These are phyloP conservation scores for Alternaria viburni DNA, from an alignment of 2,329 filamentous ascomycete genomes.

Conservation along the genomic window DNA sequence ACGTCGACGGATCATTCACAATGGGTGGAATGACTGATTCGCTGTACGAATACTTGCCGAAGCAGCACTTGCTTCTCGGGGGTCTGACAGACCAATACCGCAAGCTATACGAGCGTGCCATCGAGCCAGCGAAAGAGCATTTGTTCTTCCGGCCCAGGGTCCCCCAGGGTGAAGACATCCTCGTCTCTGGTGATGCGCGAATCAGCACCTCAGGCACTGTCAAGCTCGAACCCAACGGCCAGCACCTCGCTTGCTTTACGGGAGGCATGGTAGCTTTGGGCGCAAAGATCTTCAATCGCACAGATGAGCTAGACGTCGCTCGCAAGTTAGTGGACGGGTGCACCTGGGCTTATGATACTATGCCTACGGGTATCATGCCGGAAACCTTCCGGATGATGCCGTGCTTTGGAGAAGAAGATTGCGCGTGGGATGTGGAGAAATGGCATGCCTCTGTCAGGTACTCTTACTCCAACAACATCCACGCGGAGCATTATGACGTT, in stretches of 20 bases:
- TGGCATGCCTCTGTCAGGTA: conserved; percentile 51
- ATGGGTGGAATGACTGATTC: conserved; percentile 64
- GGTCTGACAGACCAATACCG: conserved; percentile 75
- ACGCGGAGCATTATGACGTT: conserved; percentile 21
- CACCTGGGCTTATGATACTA: conserved; percentile 61
- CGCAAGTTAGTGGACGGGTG: conserved; percentile 61
- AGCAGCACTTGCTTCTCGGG: conserved; percentile 76
- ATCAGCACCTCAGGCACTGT: conserved; percentile 53
- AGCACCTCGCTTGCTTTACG: conserved; percentile 61
- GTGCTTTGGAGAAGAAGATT: conserved; percentile 51
- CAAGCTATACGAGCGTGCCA: conserved; percentile 72
- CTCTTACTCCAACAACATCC: conserved; percentile 18
- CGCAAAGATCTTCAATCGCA: conserved; percentile 58
- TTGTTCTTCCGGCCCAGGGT: conserved; percentile 81
- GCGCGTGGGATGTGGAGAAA: conserved; percentile 51
- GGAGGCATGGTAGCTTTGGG: conserved; percentile 63
- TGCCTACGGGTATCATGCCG: conserved; percentile 61
- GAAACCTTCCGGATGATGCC: conserved; percentile 54
- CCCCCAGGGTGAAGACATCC: conserved; percentile 69
- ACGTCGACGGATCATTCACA: conserved; percentile 51
- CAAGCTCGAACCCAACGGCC: conserved; percentile 52
- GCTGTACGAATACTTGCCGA: conserved; percentile 64
- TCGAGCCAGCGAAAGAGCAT: conserved; percentile 72
- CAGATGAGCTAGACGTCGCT: conserved; percentile 57
- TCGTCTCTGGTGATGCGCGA: conserved; percentile 69